phyloP scores from a whole-genome alignment of 2,329 filamentous ascomycete species.

The Pseudocercospora musae region DNA sequence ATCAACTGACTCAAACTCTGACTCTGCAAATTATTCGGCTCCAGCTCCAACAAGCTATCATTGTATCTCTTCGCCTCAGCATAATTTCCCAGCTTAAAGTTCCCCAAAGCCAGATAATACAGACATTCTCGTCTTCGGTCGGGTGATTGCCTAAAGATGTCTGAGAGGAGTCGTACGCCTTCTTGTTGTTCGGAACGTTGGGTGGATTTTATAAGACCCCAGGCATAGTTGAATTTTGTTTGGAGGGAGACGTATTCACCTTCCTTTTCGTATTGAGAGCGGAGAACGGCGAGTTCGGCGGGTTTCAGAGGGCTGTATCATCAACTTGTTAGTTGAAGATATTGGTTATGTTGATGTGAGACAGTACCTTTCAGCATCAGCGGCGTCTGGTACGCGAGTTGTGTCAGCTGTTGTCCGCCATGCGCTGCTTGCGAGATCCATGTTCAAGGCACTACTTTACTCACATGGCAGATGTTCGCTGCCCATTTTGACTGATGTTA shows the following conservation, averaged over 20 bases:
- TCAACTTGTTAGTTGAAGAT: neutral
- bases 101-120: conserved; percentile 94
- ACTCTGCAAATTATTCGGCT: conserved; percentile 88
- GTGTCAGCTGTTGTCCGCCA: conserved; percentile 26
- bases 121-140: conserved; percentile 96
- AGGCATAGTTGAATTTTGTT: conserved; percentile 99
- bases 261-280: conserved; percentile 94
- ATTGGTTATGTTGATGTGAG: neutral
- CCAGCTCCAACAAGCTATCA: conserved; percentile 83
- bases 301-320: conserved; percentile 73
- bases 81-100: conserved; percentile 98
- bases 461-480: conserved; percentile 50
- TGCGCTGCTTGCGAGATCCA: neutral
- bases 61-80: conserved; percentile 93
- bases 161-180: conserved; percentile 25
- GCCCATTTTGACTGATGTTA: conserved; percentile 34
- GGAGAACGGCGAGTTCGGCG: conserved; percentile 86
- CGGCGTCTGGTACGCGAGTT: conserved; percentile 66
- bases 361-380: conserved; percentile 85
- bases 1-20: conserved; percentile 81
- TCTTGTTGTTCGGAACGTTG: conserved; percentile 60
- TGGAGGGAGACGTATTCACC: conserved; percentile 95
- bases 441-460: neutral
- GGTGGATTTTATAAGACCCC: conserved; percentile 95
- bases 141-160: conserved; percentile 86